Evolutionary conservation across 805 yeast species (phyloP).

Genomic region (Yarrowia deformans): DNA sequence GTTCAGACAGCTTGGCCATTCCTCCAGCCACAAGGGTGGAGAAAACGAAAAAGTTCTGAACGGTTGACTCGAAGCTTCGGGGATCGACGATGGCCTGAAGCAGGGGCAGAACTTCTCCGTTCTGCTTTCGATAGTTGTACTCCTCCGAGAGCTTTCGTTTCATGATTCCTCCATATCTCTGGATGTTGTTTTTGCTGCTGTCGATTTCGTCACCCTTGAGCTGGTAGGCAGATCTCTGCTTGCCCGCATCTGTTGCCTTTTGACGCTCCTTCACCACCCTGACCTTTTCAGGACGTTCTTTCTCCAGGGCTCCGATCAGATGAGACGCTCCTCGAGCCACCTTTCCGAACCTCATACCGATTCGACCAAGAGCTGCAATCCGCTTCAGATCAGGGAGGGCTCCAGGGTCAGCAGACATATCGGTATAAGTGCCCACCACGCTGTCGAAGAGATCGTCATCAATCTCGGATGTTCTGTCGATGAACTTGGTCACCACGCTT

Average conservation of each 20-base stretch:
- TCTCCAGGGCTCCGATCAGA: slow-evolving; percentile 21
- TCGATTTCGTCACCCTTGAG: slow-evolving; percentile 13
- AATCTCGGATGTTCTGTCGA: not conserved
- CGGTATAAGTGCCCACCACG: not conserved
- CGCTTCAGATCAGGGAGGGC: not conserved
- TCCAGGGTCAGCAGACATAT: not conserved
- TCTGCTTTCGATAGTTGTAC: not conserved
- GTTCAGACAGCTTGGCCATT: slow-evolving; percentile 7
- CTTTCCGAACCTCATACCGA: not conserved
- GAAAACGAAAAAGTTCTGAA: slow-evolving; percentile 27
- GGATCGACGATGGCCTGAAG: slow-evolving; percentile 15
- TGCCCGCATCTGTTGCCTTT: not conserved
- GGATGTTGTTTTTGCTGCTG: slow-evolving; percentile 10
- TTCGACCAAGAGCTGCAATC: slow-evolving; percentile 7
- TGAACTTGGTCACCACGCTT: not conserved
- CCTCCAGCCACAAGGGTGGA: slow-evolving; percentile 32
- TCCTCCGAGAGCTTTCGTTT: not conserved
- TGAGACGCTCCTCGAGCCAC: slow-evolving; percentile 30
- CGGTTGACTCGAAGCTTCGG: slow-evolving; percentile 26
- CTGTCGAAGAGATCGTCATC: not conserved
- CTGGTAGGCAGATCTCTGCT: not conserved
- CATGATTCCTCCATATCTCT: slow-evolving; percentile 21
- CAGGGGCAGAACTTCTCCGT: slow-evolving; percentile 13
- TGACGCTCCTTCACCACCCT: not conserved
- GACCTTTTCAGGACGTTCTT: slow-evolving; percentile 7